Evolutionary conservation across 2,329 filamentous ascomycete genomes (phyloP), one percentile per base, ranked within the genome.

Genomic region (Sclerotinia spermophila): DNA sequence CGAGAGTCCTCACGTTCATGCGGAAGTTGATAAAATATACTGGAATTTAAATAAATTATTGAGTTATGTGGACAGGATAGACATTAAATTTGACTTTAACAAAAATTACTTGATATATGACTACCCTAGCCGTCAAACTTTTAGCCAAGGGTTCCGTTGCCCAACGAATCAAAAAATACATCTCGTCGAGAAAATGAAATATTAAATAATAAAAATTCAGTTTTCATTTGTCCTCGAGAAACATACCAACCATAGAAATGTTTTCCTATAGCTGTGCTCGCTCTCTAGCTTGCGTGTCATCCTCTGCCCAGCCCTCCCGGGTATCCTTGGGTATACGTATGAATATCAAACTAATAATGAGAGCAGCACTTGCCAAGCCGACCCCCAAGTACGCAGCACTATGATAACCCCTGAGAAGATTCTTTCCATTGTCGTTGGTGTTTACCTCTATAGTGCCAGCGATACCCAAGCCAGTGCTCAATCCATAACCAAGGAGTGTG

Each of bases 241-340:
- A 40, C 24, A 21, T 10, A 10, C 4, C 15, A 19, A 4, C 33
- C 21, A 27, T 51, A 21, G 13, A n/a, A 5, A 27, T 65, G 4
- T 0, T 0, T 4, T 4, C 24, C 19, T n/a, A 51, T 3, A 51
- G 17, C 33, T 65, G 61, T 11, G 15, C 66, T 60, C 42, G 30
- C 38, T 68, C 66, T 38, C 42, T 44, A 21, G 55, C 66, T 51
- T 59, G 38, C 5, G 45, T 42, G 27, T 71, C 69, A 21, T 74
- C 71, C 21, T 76, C 70, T 2, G 64, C 72, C 80, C 80, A 81
- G 0, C 79, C 79, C 30, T 80, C 78, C 24, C 78, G 74, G 66
- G 81, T 77, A 71, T 84, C 82, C 70, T 82, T 82, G 0, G 80
- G 79, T 72, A 84, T 79, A 38, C 82, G 75, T 19, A 84, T 81